phyloP scores from a whole-genome alignment of 345 rosid genomes.

The Murraya paniculata region DNA sequence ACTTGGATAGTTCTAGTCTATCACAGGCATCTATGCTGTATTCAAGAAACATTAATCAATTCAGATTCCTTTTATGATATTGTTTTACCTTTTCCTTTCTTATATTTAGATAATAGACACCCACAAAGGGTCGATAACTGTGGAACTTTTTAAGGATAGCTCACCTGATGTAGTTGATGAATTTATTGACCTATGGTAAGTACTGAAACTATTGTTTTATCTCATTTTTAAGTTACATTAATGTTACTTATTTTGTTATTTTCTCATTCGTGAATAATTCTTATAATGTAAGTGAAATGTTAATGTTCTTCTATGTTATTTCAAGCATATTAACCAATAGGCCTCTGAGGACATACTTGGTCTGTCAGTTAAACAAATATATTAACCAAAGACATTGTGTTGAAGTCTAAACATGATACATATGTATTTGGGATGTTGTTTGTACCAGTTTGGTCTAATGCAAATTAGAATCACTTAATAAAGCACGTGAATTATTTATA shows the following conservation, averaged over 20 bases:
- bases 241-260: not conserved
- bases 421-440: not conserved
- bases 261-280: not conserved
- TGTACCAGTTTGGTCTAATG: not conserved
- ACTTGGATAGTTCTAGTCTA: not conserved
- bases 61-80: not conserved
- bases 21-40: not conserved
- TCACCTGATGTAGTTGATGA: conserved; percentile 66
- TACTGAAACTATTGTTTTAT: not conserved
- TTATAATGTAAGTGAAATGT: not conserved
- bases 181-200: conserved; percentile 59
- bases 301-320: not conserved
- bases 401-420: not conserved
- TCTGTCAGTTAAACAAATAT: not conserved
- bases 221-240: not conserved
- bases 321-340: not conserved
- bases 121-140: conserved; percentile 59
- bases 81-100: conserved; percentile 2
- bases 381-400: not conserved
- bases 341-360: not conserved
- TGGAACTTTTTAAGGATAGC: conserved; percentile 64
- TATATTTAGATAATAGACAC: conserved; percentile 53
- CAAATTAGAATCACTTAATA: not conserved
- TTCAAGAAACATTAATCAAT: not conserved
- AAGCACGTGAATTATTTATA: not conserved